Evolutionary conservation across 108 stramenopile genomes (phyloP), one percentile per base, ranked within the genome.

Genomic region (Nitzschia sp.): DNA sequence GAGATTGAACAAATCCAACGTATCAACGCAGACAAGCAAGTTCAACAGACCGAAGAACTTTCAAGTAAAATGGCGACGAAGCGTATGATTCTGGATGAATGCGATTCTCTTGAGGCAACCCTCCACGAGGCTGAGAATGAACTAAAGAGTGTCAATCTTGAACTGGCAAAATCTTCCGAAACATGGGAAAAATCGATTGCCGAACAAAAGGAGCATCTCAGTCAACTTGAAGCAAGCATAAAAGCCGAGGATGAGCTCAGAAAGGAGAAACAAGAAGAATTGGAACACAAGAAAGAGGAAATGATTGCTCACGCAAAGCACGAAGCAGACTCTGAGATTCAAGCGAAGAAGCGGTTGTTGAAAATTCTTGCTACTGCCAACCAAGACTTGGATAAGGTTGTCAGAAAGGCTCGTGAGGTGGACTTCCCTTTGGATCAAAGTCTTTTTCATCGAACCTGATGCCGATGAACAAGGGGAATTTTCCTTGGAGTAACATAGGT

Each of bases 1-100:
- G 71, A 81, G 48, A 75, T 68, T 26, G 78, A 78, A 52, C 38
- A 78, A 8, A 43, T 63, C 39, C 67, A 72, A 39, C 69, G 54
- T 57, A 76, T 56, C 62, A 61, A 62, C 5, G 58, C 37, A 15
- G 17, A 48, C 5, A 62, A 62, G 17, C 42, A 42, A 38, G 65
- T 48, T 8, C 51, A 77, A 14, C 39, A 65, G 46, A 65, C 79
- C 8, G 63, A 68, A 54, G 54, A 63, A 8, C 53, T 69, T n/a
- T 43, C 43, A 0, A 75, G 72, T 19, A 57, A 79, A 14, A 63
- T 41, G 0, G 73, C 69, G 43, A 40, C 62, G 25, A 65, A 48
- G 3, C 55, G 21, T 12, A 63, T 34, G 17, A 63, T 72, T 39
- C 61, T 67, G 11, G 60, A 56, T 14, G 65, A 67, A 17, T 21